Evolutionary conservation across 2,329 filamentous ascomycete species (phyloP).

Genomic region (Trichoderma semiorbis): DNA sequence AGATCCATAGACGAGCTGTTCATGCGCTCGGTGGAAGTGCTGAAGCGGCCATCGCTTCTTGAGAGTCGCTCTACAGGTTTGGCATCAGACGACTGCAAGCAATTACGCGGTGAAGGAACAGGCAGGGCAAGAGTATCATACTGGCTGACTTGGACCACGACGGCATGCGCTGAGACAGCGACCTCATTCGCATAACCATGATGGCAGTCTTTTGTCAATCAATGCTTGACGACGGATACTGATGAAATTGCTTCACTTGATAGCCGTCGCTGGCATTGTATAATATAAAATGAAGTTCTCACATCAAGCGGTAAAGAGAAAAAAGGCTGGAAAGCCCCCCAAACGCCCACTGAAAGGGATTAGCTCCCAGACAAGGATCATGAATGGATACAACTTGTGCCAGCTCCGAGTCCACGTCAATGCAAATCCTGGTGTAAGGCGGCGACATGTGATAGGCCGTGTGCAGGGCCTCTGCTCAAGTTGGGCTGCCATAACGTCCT

Average conservation of each 20-base stretch:
- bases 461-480: background rate
- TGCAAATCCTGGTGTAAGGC: conserved; percentile 12
- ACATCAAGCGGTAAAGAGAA: conserved; percentile 17
- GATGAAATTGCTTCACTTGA: background rate
- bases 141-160: conserved; percentile 13
- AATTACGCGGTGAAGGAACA: background rate
- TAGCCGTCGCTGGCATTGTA: conserved; percentile 12
- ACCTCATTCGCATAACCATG: conserved; percentile 16
- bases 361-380: background rate
- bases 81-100: conserved; percentile 2
- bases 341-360: conserved; percentile 1
- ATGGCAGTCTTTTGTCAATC: background rate
- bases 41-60: conserved; percentile 5
- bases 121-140: background rate
- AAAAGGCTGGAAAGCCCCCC: conserved; percentile 2
- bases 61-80: conserved; percentile 11
- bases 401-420: conserved; percentile 10
- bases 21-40: conserved; percentile 9
- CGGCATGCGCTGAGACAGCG: conserved; percentile 11
- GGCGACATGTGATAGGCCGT: conserved; percentile 13
- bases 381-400: conserved; percentile 12
- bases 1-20: conserved; percentile 5
- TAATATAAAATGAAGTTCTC: conserved; percentile 14
- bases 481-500: conserved; percentile 13
- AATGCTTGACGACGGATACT: background rate